phyloP scores from a whole-genome alignment of 805 yeast genomes.

The Phaffomyces thermotolerans region DNA sequence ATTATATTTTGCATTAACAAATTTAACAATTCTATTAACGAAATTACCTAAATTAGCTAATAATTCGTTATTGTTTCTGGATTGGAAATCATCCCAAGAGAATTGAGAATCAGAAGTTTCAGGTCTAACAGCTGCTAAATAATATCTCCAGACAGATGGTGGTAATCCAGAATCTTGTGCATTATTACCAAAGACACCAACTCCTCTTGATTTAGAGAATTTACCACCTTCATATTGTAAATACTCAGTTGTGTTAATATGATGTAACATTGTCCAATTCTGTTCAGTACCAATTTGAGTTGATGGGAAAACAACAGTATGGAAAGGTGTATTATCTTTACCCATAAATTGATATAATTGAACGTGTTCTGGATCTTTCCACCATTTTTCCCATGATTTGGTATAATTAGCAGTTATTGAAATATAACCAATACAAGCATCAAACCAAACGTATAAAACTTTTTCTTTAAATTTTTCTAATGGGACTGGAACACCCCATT shows the following conservation, averaged over 20 bases:
- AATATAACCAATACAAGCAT: slow-evolving; percentile 94
- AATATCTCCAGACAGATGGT: slow-evolving; percentile 96
- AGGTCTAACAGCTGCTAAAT: slow-evolving; percentile 86
- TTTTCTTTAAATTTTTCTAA: slow-evolving; percentile 77
- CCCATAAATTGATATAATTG: slow-evolving; percentile 97
- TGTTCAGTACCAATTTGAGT: slow-evolving; percentile 84
- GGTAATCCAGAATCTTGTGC: slow-evolving; percentile 90
- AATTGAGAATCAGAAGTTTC: slow-evolving; percentile 95
- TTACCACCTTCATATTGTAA: slow-evolving; percentile 97
- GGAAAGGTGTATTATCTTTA: slow-evolving; percentile 98
- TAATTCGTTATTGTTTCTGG: slow-evolving; percentile 88
- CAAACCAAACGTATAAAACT: slow-evolving; percentile 98
- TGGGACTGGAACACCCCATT: slow-evolving; percentile 99
- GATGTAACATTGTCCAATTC: slow-evolving; percentile 85
- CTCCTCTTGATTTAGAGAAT: slow-evolving; percentile 94
- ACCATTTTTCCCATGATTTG: slow-evolving; percentile 79
- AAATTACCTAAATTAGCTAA: slow-evolving; percentile 95
- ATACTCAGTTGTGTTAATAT: slow-evolving; percentile 91
- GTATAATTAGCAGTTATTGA: slow-evolving; percentile 94
- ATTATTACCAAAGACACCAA: slow-evolving; percentile 97
- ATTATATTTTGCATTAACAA: slow-evolving; percentile 82
- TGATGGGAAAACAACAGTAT: slow-evolving; percentile 96
- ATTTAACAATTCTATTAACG: slow-evolving; percentile 89
- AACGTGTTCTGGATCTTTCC: slow-evolving; percentile 90
- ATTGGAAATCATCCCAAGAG: slow-evolving; percentile 94